A percentile compares a stretch with the other conserved stretches of the same genome.
phyloP scores from a whole-genome alignment of 805 yeast species.

The Candida saitoana region DNA sequence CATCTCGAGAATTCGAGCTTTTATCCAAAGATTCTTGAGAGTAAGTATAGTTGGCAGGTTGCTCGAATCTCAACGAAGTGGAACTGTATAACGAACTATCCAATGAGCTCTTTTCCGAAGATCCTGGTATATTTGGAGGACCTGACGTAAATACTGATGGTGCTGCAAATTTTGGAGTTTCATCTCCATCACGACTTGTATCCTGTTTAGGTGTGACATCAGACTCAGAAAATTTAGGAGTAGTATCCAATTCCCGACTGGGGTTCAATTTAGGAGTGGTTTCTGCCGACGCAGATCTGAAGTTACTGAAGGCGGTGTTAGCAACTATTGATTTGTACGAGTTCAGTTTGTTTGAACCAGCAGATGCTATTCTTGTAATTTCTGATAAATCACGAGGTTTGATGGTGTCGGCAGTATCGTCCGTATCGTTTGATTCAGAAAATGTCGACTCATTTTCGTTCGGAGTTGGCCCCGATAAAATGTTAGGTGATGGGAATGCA shows the following conservation, averaged over 20 bases:
- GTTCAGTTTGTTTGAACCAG: not conserved
- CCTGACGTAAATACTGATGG: not conserved
- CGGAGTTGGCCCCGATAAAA: not conserved
- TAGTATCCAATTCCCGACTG: not conserved
- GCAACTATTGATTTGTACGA: slow-evolving; percentile 19
- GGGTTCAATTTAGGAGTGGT: not conserved
- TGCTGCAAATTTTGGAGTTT: not conserved
- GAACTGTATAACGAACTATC: not conserved
- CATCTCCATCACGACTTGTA: not conserved
- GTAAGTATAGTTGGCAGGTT: not conserved
- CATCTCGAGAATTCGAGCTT: slow-evolving; percentile 1
- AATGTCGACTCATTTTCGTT: not conserved
- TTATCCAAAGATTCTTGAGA: slow-evolving; percentile 1
- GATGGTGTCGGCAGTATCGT: not conserved
- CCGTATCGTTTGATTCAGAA: not conserved
- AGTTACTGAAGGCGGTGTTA: slow-evolving; percentile 30
- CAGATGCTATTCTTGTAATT: not conserved
- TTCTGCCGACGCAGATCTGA: slow-evolving; percentile 15
- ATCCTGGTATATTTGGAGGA: not conserved
- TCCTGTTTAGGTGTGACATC: slow-evolving; percentile 2
- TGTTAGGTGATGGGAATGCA: not conserved
- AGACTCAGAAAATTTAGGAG: not conserved
- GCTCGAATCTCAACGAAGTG: not conserved
- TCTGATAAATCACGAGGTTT: not conserved
- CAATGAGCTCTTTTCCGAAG: not conserved